Evolutionary conservation across 1,284 basidiomycete species (phyloP).

Genomic region (Trichosporon coremiiforme): DNA sequence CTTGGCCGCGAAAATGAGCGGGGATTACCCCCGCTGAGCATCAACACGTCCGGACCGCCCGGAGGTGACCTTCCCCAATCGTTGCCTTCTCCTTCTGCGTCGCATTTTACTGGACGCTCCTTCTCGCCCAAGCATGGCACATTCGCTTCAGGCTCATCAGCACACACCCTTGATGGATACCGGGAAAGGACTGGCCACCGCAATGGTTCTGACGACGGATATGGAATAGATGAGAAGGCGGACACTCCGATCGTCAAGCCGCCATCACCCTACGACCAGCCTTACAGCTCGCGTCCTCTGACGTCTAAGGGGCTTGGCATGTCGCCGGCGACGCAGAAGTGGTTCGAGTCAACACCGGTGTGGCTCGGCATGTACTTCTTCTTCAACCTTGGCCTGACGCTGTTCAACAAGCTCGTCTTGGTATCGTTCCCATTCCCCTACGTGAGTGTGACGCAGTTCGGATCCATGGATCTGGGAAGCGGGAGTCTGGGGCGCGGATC

Average conservation of each 20-base stretch:
- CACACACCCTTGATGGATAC: not conserved
- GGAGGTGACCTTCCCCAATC: not conserved
- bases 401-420: constrained; percentile 90
- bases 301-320: not conserved
- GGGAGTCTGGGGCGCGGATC: too few species aligned
- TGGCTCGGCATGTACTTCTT: constrained; percentile 82
- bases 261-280: constrained; percentile 11
- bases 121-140: not conserved
- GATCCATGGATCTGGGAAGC: not conserved
- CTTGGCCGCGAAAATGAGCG: constrained; percentile 3
- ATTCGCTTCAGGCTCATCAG: constrained; percentile 13
- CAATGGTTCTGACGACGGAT: constrained; percentile 7
- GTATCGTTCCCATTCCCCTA: constrained; percentile 90
- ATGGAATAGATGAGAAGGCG: not conserved
- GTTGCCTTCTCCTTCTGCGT: not conserved
- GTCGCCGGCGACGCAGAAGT: constrained; percentile 18
- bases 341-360: constrained; percentile 48
- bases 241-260: constrained; percentile 1
- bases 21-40: not conserved
- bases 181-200: constrained; percentile 9
- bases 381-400: constrained; percentile 83
- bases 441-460: constrained; percentile 45
- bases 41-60: constrained; percentile 4
- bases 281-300: constrained; percentile 9
- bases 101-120: not conserved